Evolutionary conservation across 768 basidiomycete genomes (phyloP).

Genomic region (Sutorius australiensis): DNA sequence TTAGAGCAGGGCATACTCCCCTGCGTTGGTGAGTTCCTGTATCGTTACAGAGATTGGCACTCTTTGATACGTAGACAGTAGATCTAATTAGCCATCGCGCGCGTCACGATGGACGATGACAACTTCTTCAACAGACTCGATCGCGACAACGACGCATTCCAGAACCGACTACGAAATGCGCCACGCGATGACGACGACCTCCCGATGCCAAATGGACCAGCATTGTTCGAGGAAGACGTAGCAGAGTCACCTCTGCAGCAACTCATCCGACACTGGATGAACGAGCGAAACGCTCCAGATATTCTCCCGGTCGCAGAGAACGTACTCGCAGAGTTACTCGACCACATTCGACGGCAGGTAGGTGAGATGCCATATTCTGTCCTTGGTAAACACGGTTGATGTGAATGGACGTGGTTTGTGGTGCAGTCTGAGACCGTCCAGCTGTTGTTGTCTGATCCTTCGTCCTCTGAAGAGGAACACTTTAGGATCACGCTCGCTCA

Average conservation of each 20-base stretch:
- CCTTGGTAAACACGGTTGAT: not conserved
- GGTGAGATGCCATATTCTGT: slow-evolving; percentile 20
- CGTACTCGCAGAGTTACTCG: slow-evolving; percentile 60
- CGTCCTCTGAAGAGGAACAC: slow-evolving; percentile 89
- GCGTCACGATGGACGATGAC: slow-evolving; percentile 20
- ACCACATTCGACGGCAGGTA: slow-evolving; percentile 83
- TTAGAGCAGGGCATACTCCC: not conserved
- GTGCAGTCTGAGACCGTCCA: slow-evolving; percentile 74
- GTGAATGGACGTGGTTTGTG: not conserved
- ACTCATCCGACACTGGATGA: slow-evolving; percentile 80
- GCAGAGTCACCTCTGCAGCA: slow-evolving; percentile 61
- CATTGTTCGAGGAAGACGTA: slow-evolving; percentile 32
- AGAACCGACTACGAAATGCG: slow-evolving; percentile 38
- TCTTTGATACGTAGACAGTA: too few relatives aligned
- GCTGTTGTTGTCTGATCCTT: slow-evolving; percentile 71
- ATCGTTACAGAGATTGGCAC: not conserved
- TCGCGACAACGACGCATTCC: slow-evolving; percentile 19
- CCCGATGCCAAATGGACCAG: slow-evolving; percentile 28
- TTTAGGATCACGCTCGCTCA: slow-evolving; percentile 90
- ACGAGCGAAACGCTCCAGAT: slow-evolving; percentile 80
- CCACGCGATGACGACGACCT: slow-evolving; percentile 25
- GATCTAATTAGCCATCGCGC: too few relatives aligned
- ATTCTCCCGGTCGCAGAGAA: slow-evolving; percentile 71
- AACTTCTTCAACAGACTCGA: slow-evolving; percentile 30
- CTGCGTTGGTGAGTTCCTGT: not conserved